Conservation (phyloP, 345 rosid species). For the Cardiospermum halicacabum region DNA sequence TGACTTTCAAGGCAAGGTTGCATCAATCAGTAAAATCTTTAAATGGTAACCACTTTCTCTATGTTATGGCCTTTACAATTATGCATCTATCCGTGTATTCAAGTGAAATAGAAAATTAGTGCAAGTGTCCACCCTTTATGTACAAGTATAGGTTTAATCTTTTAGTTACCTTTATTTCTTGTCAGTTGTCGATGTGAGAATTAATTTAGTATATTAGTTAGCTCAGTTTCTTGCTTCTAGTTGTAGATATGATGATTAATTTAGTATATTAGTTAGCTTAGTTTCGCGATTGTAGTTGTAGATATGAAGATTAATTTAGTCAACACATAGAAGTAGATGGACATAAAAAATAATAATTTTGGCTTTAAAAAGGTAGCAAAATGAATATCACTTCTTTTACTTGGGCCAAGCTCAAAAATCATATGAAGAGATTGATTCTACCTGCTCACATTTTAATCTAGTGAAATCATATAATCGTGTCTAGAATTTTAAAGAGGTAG, state of each 20-base stretch:
- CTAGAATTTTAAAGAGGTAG: background rate
- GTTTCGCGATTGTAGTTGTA: background rate
- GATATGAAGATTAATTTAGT: background rate
- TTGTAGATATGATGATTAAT: background rate
- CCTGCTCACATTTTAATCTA: background rate
- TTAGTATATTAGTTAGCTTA: background rate
- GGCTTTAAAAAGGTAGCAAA: background rate
- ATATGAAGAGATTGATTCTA: background rate
- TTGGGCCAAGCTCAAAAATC: background rate
- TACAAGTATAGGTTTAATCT: background rate
- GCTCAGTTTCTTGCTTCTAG: background rate
- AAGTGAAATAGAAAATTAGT: background rate
- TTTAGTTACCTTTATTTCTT: too few relatives aligned
- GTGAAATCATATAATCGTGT: background rate
- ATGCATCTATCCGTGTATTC: background rate
- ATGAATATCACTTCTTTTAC: background rate
- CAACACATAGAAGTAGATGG: background rate
- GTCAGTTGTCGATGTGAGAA: too few relatives aligned
- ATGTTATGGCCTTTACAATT: background rate
- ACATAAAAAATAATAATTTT: background rate
- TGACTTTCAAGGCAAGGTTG: conserved; percentile 49
- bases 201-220: background rate
- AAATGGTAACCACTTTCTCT: conserved; percentile 49
- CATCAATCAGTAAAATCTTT: conserved; percentile 55
- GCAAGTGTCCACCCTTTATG: background rate